Evolutionary conservation across 1,139 yeast genomes (phyloP), one percentile per base, ranked within the genome.

Genomic region (Protomyces pachydermus): DNA sequence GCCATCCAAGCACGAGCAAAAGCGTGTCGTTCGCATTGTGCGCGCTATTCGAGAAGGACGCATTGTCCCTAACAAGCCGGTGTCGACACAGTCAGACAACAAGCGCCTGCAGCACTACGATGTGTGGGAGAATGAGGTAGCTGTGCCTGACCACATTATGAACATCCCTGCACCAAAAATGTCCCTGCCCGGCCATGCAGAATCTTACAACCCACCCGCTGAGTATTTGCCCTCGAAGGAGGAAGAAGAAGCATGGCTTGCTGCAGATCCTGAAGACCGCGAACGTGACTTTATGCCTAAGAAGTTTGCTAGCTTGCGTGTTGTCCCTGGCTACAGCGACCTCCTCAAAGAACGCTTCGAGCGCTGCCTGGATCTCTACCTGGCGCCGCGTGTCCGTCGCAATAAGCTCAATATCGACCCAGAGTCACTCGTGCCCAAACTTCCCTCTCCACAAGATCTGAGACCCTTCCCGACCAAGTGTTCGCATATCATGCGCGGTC

Each of bases 381-480:
- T 93, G 71, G 98, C 98, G 3, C 99, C 99, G 68, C 85, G 99
- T 77, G 93, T 90, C 60, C 90, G 97, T 73, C 90, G 86, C 71
- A 87, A 90, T 75, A 69, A 91, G 77, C 81, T 91, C 72, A 88
- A 91, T 73, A 90, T 95, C 72, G 98, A 95, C 72, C 98, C 98
- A 4, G 98, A 93, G 69, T 88, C 96, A 58, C 82, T 93, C 73
- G 86, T 93, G 70, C 99, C 99, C 12, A 96, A 93, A 71, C 81
- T 93, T 70, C 99, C 98, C 57, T 89, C 97, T 45, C 98, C 98
- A 67, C 87, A 90, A 77, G 98, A 93, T 75, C 81, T 93, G 72
- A 84, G 96, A 75, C 99, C 99, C n/a, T 93, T 95, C 85, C 99
- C 99, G 54, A 89, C 91, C 73, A 84, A 86, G 74, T 86, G 95